Percentiles rank a stretch among this genome's conserved stretches.
These are phyloP conservation scores for Akanthomyces uredinophilus DNA, from an alignment of 2,329 filamentous ascomycete genomes.

Conservation along the genomic window DNA sequence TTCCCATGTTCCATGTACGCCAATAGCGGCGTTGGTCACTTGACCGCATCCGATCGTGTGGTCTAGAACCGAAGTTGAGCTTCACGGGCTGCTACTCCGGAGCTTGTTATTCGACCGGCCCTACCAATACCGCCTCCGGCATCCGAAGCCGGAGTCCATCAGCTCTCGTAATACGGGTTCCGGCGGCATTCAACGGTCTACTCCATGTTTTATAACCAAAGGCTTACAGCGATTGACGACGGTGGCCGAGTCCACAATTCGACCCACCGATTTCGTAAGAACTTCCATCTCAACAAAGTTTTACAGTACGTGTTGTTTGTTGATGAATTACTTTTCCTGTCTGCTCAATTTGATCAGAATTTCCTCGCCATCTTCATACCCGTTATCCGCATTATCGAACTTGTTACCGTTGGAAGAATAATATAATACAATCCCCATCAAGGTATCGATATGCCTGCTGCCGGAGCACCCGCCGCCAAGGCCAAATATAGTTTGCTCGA, in stretches of 20 bases:
- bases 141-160: constrained; percentile 11
- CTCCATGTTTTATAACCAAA: constrained; percentile 7
- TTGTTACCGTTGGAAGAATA: not conserved
- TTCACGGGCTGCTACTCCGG: not conserved
- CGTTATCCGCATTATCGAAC: not conserved
- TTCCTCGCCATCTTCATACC: not conserved
- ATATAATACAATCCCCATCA: not conserved
- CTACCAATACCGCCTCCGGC: not conserved
- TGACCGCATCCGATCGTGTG: not conserved
- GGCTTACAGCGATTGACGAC: not conserved
- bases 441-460: constrained; percentile 10
- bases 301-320: not conserved
- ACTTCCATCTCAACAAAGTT: constrained; percentile 4
- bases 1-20: not conserved
- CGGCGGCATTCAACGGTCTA: constrained; percentile 15
- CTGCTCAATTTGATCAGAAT: not conserved
- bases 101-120: not conserved
- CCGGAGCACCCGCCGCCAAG: constrained; percentile 11
- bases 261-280: constrained; percentile 15
- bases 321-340: not conserved
- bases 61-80: not conserved
- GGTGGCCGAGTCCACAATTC: constrained; percentile 12
- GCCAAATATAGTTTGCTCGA: constrained; percentile 42
- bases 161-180: constrained; percentile 12
- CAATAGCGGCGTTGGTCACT: not conserved